Percentiles rank a stretch among this genome's conserved stretches.
Evolutionary conservation across 495 filamentous ascomycete genomes (phyloP).

Genomic region (Darksidea phi): DNA sequence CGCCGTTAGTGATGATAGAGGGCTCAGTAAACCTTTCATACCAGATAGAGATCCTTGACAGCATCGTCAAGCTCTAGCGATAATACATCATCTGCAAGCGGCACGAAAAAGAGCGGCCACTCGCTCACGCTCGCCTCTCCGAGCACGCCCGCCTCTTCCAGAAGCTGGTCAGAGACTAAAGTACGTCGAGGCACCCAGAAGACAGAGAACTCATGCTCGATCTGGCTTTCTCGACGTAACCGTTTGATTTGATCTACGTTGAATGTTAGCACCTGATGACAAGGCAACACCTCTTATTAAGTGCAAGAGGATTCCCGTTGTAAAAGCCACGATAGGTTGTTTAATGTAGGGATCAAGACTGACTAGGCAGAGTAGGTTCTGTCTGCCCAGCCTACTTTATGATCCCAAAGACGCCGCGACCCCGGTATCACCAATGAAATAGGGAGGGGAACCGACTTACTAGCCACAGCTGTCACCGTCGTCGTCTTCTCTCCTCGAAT

Average conservation of each 20-base stretch:
- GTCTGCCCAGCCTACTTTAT: constrained; percentile 64
- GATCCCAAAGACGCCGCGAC: constrained; percentile 43
- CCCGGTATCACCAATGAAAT: neutral
- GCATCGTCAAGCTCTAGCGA: constrained; percentile 86
- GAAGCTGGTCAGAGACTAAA: constrained; percentile 81
- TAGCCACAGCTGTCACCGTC: constrained; percentile 79
- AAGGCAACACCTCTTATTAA: constrained; percentile 11
- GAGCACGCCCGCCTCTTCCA: constrained; percentile 90
- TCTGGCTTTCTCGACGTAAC: constrained; percentile 76
- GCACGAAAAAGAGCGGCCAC: constrained; percentile 83
- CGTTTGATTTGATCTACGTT: constrained; percentile 83
- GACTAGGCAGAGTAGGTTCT: constrained; percentile 59
- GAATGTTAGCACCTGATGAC: constrained; percentile 27
- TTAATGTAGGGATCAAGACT: constrained; percentile 67
- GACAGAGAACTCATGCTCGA: constrained; percentile 90
- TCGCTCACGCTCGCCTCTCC: constrained; percentile 89
- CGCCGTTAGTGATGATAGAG: constrained; percentile 31
- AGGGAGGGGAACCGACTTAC: constrained; percentile 53
- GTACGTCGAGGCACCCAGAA: constrained; percentile 93
- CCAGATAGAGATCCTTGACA: constrained; percentile 83
- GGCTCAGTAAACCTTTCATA: constrained; percentile 41
- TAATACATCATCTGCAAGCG: constrained; percentile 84
- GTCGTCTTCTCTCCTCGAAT: constrained; percentile 81
- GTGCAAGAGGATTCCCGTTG: constrained; percentile 15
- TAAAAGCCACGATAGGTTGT: constrained; percentile 15